phyloP scores from a whole-genome alignment of 2,329 filamentous ascomycete species.

The Plectosphaerella sp. region DNA sequence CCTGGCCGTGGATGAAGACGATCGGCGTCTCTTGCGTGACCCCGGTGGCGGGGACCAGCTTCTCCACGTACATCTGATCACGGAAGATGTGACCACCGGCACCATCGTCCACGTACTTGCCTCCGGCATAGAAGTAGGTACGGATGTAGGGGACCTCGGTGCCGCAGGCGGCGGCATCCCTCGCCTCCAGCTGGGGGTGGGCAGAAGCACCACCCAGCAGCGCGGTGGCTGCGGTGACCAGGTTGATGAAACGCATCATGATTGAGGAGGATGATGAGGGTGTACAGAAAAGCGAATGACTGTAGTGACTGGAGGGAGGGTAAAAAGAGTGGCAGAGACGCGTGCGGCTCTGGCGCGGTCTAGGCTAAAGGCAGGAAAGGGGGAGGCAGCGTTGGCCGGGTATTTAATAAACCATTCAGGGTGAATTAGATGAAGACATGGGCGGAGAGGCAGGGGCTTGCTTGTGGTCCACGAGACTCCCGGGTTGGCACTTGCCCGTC shows the following conservation, averaged over 20 bases:
- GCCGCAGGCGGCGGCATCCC: not conserved
- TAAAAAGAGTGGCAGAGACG: too few relatives aligned
- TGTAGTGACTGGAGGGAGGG: too few relatives aligned
- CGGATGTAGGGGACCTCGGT: constrained; percentile 16
- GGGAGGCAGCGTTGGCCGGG: too few relatives aligned
- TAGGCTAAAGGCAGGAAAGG: too few relatives aligned
- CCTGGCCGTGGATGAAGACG: constrained; percentile 37
- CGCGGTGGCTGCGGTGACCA: constrained; percentile 5
- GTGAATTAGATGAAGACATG: too few relatives aligned
- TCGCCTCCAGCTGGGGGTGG: not conserved
- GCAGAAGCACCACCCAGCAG: constrained; percentile 7
- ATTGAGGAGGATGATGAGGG: not conserved
- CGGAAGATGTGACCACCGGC: constrained; percentile 23
- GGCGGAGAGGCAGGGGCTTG: too few relatives aligned
- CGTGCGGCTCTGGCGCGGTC: too few relatives aligned
- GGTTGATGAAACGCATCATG: constrained; percentile 8
- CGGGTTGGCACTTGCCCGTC: too few relatives aligned
- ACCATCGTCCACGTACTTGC: constrained; percentile 24
- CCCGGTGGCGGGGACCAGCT: constrained; percentile 27
- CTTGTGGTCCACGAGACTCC: too few relatives aligned
- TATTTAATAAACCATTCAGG: too few relatives aligned
- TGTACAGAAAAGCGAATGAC: too few relatives aligned
- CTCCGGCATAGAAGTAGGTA: constrained; percentile 30
- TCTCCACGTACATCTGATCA: constrained; percentile 52
- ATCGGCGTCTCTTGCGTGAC: constrained; percentile 24